phyloP scores from a whole-genome alignment of 257 asterid species.

The Fraxinus quadrangulata region DNA sequence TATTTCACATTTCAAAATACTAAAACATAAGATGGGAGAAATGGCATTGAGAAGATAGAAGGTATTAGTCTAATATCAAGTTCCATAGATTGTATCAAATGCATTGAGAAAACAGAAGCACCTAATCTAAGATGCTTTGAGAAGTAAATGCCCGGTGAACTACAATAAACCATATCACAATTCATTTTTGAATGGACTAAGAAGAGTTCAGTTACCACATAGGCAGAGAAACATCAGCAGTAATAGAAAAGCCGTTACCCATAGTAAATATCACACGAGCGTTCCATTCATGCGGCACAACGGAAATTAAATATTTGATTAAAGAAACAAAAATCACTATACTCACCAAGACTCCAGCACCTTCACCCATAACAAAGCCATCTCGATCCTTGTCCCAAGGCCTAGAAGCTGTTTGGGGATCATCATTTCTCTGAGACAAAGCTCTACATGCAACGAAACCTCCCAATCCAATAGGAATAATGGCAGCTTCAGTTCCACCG shows the following conservation, averaged over 20 bases:
- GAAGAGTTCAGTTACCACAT: not conserved
- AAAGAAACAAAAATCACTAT: not conserved
- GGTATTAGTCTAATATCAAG: not conserved
- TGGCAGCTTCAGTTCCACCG: constrained; percentile 72
- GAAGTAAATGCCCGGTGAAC: not conserved
- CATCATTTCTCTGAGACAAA: constrained; percentile 68
- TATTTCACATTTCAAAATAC: not conserved
- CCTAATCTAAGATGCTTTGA: not conserved
- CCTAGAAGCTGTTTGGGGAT: constrained; percentile 68
- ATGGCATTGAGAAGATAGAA: not conserved
- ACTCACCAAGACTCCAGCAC: constrained; percentile 61
- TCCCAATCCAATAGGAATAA: constrained; percentile 56
- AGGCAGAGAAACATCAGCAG: not conserved
- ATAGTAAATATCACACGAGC: not conserved
- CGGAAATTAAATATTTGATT: not conserved
- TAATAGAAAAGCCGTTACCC: not conserved
- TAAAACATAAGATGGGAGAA: not conserved
- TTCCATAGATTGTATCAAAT: not conserved
- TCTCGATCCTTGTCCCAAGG: constrained; percentile 72
- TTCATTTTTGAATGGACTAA: not conserved
- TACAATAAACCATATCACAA: constrained; percentile 1
- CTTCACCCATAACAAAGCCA: constrained; percentile 68
- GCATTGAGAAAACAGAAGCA: not conserved
- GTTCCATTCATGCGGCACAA: not conserved
- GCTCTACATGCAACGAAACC: constrained; percentile 79